Conservation (phyloP, 768 basidiomycete species). For the Agrocybe chaxingu region DNA sequence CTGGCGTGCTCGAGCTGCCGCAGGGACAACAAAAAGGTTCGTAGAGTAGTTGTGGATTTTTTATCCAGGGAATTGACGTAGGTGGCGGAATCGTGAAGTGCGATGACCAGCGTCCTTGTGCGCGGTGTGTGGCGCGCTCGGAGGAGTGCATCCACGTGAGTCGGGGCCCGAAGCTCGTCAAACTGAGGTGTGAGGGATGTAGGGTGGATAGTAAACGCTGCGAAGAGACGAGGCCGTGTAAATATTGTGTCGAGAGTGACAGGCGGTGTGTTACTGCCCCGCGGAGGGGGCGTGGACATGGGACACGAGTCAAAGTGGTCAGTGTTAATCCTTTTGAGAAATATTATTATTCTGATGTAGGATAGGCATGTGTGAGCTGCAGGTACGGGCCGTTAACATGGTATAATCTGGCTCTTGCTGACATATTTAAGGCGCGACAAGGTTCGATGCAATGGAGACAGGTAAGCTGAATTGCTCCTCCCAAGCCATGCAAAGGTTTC, state of each 20-base stretch:
- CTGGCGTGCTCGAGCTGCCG: slow-evolving; percentile 59
- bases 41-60: slow-evolving; percentile 1
- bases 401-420: neutral
- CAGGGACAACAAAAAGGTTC: slow-evolving; percentile 64
- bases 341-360: slow-evolving; percentile 6
- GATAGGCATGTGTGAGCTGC: slow-evolving; percentile 58
- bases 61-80: neutral
- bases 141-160: slow-evolving; percentile 56
- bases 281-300: slow-evolving; percentile 55
- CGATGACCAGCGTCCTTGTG: slow-evolving; percentile 61
- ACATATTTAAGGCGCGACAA: slow-evolving; percentile 48
- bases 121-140: slow-evolving; percentile 50
- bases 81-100: slow-evolving; percentile 35
- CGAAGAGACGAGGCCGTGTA: slow-evolving; percentile 58
- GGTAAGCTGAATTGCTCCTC: slow-evolving; percentile 30
- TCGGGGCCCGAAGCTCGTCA: slow-evolving; percentile 56
- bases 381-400: slow-evolving; percentile 33
- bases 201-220: slow-evolving; percentile 54
- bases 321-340: slow-evolving; percentile 19
- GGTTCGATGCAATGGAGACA: slow-evolving; percentile 56
- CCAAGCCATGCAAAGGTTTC: slow-evolving; percentile 2
- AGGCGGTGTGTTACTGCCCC: slow-evolving; percentile 48
- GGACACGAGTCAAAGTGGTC: slow-evolving; percentile 60
- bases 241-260: slow-evolving; percentile 42
- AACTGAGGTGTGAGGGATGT: slow-evolving; percentile 58